Evolutionary conservation across 257 asterid genomes (phyloP), one percentile per base, ranked within the genome.

Genomic region (Petunia secreta): DNA sequence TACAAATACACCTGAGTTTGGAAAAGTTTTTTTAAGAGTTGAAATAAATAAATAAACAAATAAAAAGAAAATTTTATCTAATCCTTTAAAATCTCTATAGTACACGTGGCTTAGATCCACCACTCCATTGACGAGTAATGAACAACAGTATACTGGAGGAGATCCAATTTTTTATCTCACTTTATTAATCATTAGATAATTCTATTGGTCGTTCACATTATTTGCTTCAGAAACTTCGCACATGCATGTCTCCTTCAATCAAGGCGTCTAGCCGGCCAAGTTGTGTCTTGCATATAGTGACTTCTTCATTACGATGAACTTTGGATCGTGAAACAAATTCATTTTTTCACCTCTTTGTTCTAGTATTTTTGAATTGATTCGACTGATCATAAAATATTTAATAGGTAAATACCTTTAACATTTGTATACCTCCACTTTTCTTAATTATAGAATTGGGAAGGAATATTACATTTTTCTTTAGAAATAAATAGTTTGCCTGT

Each of bases 201-300:
- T 0, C 14, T 8, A 8, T 50, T 25, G 25, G 4, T 14, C 2
- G 3, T 50, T 44, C 44, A 16, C 39, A n/a, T 46, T 6, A 44
- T 16, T 11, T 46, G 25, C 3, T 48, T 48, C 1, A 25, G 59
- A 25, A 5, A 71, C 16, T 71, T 48, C 11, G 5, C 44, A 48
- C 34, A 9, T 10, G 77, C 34, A 9, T 10, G 77, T 48, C 62
- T 34, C 60, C 77, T 50, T 71, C 77, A 71, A 71, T 71, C 77
- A 71, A 71, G 77, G 7, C 13, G 13, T 50, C 77, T 48, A 71
- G 11, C 57, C 0, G 11, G 73, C 2, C 62, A 69, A 25, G 76
- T 16, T 16, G 58, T 9, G 58, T 5, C 58, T 2, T 9, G 5
- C 5, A 48, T 8, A 16, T 4, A 46, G 76, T 69, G n/a, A 46